Conservation (phyloP, 129 eudicot genomes). For the Artemisia annua region DNA sequence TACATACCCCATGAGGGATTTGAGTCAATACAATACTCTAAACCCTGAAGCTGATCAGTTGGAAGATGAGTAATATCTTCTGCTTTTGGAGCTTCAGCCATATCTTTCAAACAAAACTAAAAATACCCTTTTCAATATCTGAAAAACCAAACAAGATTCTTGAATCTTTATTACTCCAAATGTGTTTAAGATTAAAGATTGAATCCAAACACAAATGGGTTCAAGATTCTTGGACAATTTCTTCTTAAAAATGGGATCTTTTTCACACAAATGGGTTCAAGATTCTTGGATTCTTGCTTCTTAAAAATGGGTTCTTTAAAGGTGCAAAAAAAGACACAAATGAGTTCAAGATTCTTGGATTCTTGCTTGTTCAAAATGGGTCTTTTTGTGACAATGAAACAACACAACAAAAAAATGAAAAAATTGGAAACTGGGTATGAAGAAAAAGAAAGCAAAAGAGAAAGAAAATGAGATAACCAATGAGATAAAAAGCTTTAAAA, state of each 20-base stretch:
- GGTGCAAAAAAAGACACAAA: neutral
- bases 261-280: neutral
- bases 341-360: slow-evolving; percentile 22
- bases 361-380: slow-evolving; percentile 38
- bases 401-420: slow-evolving; percentile 18
- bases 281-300: neutral
- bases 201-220: neutral
- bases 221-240: neutral
- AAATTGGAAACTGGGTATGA: slow-evolving; percentile 8
- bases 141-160: slow-evolving; percentile 15
- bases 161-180: neutral
- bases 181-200: slow-evolving; percentile 15
- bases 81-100: slow-evolving; percentile 85
- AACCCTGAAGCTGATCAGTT: slow-evolving; percentile 95
- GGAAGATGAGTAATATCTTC: slow-evolving; percentile 98
- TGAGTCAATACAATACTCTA: slow-evolving; percentile 96
- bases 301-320: too few species aligned
- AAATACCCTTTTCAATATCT: neutral
- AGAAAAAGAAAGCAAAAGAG: slow-evolving; percentile 14
- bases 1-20: slow-evolving; percentile 98
- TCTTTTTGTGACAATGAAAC: slow-evolving; percentile 1
- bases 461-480: slow-evolving; percentile 20
- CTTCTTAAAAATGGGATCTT: neutral
- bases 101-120: slow-evolving; percentile 26
- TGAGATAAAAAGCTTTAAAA: slow-evolving; percentile 34